These are phyloP conservation scores for Colletotrichum trifolii DNA, from an alignment of 2,329 filamentous ascomycete genomes.

Conservation along the genomic window DNA sequence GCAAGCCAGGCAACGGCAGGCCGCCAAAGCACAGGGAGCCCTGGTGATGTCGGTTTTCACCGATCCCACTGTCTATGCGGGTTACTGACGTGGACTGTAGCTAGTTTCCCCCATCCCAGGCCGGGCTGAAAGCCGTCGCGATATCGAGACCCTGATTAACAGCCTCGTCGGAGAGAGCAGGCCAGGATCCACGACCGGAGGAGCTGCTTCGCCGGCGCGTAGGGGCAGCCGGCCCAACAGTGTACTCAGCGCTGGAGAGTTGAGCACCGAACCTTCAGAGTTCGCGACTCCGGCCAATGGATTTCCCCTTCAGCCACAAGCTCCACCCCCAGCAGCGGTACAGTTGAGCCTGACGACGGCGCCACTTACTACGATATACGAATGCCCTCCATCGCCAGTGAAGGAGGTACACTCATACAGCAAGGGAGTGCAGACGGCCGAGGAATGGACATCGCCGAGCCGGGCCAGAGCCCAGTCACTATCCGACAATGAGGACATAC, in stretches of 20 bases:
- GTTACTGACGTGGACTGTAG: slow-evolving; percentile 25
- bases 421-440: slow-evolving; percentile 93
- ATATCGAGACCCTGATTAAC: slow-evolving; percentile 88
- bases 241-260: slow-evolving; percentile 82
- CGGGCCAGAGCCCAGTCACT: slow-evolving; percentile 66
- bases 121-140: slow-evolving; percentile 75
- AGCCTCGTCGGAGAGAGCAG: slow-evolving; percentile 84
- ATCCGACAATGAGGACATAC: slow-evolving; percentile 71
- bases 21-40: slow-evolving; percentile 75
- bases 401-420: slow-evolving; percentile 95
- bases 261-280: slow-evolving; percentile 80
- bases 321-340: slow-evolving; percentile 53
- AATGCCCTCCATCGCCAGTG: slow-evolving; percentile 79
- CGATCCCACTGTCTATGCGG: slow-evolving; percentile 17
- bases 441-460: slow-evolving; percentile 72
- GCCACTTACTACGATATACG: slow-evolving; percentile 80
- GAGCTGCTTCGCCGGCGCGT: slow-evolving; percentile 72
- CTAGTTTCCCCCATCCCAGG: slow-evolving; percentile 76
- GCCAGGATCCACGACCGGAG: slow-evolving; percentile 73
- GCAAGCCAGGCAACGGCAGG: slow-evolving; percentile 78
- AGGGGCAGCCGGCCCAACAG: slow-evolving; percentile 86
- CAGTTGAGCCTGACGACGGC: slow-evolving; percentile 78
- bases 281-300: slow-evolving; percentile 59
- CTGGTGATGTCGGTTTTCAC: slow-evolving; percentile 73
- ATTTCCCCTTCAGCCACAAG: slow-evolving; percentile 48